phyloP scores from a whole-genome alignment of 371 early-diverging fungal species.

The Mortierella sp. region DNA sequence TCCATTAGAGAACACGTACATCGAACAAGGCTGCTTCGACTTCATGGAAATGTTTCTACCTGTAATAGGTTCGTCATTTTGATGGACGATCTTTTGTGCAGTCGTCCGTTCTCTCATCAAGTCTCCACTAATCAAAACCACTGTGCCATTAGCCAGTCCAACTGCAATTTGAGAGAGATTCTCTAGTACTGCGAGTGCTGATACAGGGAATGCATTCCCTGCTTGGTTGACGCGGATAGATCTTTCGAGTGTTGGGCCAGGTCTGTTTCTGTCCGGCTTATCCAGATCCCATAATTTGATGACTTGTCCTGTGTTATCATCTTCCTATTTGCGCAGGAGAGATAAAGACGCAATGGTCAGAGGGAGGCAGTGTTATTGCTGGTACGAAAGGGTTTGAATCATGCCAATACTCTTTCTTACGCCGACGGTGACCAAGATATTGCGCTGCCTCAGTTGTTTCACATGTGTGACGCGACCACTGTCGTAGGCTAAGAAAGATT shows the following conservation, averaged over 20 bases:
- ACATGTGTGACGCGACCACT: slow-evolving; percentile 84
- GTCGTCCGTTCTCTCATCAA: slow-evolving; percentile 81
- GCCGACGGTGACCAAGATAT: slow-evolving; percentile 78
- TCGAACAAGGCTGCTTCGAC: not conserved
- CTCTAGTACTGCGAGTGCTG: slow-evolving; percentile 85
- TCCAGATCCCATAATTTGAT: slow-evolving; percentile 90
- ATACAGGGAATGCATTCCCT: slow-evolving; percentile 83
- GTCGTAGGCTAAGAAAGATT: slow-evolving; percentile 78
- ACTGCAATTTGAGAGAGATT: slow-evolving; percentile 89
- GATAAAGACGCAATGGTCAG: not conserved
- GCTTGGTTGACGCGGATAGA: slow-evolving; percentile 81
- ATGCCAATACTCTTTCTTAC: slow-evolving; percentile 57
- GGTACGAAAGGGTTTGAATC: not conserved
- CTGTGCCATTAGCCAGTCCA: slow-evolving; percentile 92
- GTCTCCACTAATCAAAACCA: slow-evolving; percentile 87
- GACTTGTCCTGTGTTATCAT: slow-evolving; percentile 66
- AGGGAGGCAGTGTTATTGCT: not conserved
- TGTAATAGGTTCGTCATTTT: slow-evolving; percentile 88
- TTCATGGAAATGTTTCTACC: slow-evolving; percentile 55
- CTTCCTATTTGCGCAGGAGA: slow-evolving; percentile 51
- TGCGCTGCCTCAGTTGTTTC: slow-evolving; percentile 80
- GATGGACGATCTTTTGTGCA: slow-evolving; percentile 85
- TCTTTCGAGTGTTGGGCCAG: slow-evolving; percentile 72
- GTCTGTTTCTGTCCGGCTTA: slow-evolving; percentile 63
- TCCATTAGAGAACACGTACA: not conserved